Base-by-base conservation (phyloP, 345 rosid species). In the Aurinia saxatilis region DNA sequence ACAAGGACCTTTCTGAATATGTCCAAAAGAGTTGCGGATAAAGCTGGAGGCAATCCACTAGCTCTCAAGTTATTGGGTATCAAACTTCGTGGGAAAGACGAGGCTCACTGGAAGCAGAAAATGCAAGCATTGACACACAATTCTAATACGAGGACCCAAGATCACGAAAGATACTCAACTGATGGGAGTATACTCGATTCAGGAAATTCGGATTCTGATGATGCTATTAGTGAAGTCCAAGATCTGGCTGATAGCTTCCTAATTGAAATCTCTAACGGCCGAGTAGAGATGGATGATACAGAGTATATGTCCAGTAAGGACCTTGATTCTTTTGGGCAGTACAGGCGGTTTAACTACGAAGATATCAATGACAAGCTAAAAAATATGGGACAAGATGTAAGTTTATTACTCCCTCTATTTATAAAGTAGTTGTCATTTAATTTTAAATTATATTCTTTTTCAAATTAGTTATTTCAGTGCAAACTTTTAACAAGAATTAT, bases 11-110 rank as follows among this genome's bases (percentile, higher is more conserved):
- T 39, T 6, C 1, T 41, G 23, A 2, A 3, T 12, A 15, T 72
- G 2, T 25, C 76, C 2, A 54, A 25, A 2, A 11, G 0, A 5
- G 52, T 71, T 15, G 51, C 65, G 14, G 14, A 25, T 6, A 53
- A 71, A 54, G 75, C 60, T 37, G 11, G 39, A 13, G 81, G 83
- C 0, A 30, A 72, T 31, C 84, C 78, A 11, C 31, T 58, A 15
- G 77, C 80, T 27, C 71, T 79, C 18, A 70, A 62, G 51, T 44
- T 62, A 27, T 8, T 75, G 4, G 76, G 78, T 3, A 50, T 44
- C 0, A 37, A 10, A n/a, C 50, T 72, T 0, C 21, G 10, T 10
- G 47, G 16, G 5, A 60, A 37, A 35, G 36, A 10, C 6, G 29
- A 16, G 17, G 8, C 10, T 3, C 18, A 48, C 7, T 70, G 75